Base-by-base conservation (phyloP, 768 basidiomycete species). In the Roridomyces roridus region DNA sequence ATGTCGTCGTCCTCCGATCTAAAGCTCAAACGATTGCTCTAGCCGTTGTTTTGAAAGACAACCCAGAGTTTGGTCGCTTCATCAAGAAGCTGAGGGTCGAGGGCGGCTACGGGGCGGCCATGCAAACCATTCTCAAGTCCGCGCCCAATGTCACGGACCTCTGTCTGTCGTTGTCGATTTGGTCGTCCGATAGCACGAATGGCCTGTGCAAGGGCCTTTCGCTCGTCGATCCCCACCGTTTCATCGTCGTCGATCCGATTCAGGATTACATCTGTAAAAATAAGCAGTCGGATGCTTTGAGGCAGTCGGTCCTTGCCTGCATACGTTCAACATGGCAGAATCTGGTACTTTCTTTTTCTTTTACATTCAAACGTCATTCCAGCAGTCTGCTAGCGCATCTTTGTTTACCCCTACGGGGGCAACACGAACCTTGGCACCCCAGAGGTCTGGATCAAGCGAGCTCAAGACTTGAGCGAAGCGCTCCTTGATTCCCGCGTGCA, bases 31-130 rank as follows among this genome's bases (percentile, higher is more conserved):
- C 39, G n/a, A 40, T 17, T 23, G n/a, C 39, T 23, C 21, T 40
- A 9, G 39, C 15, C 15, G 20, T 9, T 2, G 39, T 40, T 18
- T 18, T 40, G 3, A n/a, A 18, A n/a, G 12, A 14, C 17, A 40
- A 40, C 12, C 39, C 39, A n/a, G 39, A 40, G n/a, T 40, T 40
- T n/a, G 39, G 39, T 40, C 39, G 39, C 2, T 63, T 66, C 36
- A 66, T 68, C 49, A 59, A 63, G 57, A 68, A 67, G 45, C 51
- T 67, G 25, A 60, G 65, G 23, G 46, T 67, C 29, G 63, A 66
- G 50, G 62, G 63, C 12, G 61, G 58, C 3, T 63, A 61, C 15
- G 57, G 61, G 18, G 3, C 54, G 59, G 18, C 49, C 14, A 56
- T 60, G 40, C 42, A 29, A 12, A 44, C 43, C 23, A 44, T 44